These are phyloP conservation scores for Besnoitia besnoiti DNA, from an alignment of 169 alveolate species.

Conservation along the genomic window DNA sequence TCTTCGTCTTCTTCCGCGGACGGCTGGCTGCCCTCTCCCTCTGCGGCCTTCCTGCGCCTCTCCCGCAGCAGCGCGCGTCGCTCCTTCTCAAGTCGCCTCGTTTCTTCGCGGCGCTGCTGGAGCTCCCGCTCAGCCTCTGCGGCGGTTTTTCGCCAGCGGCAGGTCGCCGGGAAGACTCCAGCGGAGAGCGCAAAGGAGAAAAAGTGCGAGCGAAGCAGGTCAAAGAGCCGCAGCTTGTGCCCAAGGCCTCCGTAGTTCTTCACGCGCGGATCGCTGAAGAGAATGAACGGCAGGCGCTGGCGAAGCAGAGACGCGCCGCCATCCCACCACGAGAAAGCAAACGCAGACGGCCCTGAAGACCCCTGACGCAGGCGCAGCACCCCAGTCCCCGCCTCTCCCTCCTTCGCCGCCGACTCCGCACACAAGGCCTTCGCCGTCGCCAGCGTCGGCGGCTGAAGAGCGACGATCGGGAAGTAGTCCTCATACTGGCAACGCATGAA, in stretches of 20 bases:
- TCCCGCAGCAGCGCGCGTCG: neutral
- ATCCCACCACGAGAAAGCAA: constrained; percentile 42
- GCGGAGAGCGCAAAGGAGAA: constrained; percentile 1
- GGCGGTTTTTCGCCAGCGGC: neutral
- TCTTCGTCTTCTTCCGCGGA: neutral
- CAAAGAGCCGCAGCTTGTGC: constrained; percentile 4
- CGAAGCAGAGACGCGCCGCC: constrained; percentile 54
- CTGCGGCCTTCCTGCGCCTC: neutral
- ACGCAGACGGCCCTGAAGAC: too few relatives aligned
- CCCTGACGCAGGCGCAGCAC: too few relatives aligned
- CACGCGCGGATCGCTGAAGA: neutral
- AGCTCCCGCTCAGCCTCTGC: neutral
- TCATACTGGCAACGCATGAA: neutral
- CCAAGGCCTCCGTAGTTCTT: neutral
- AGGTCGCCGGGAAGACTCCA: neutral
- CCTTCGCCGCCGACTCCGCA: neutral
- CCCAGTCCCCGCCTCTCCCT: neutral
- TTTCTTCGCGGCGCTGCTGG: neutral
- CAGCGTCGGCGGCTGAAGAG: neutral
- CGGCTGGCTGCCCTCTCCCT: neutral
- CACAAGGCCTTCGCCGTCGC: neutral
- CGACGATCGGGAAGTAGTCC: neutral
- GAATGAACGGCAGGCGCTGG: constrained; percentile 41
- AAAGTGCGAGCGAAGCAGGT: neutral
- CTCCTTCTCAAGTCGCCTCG: neutral